Base-by-base conservation (phyloP, 768 basidiomycete genomes). In the Butyriboletus loyo region DNA sequence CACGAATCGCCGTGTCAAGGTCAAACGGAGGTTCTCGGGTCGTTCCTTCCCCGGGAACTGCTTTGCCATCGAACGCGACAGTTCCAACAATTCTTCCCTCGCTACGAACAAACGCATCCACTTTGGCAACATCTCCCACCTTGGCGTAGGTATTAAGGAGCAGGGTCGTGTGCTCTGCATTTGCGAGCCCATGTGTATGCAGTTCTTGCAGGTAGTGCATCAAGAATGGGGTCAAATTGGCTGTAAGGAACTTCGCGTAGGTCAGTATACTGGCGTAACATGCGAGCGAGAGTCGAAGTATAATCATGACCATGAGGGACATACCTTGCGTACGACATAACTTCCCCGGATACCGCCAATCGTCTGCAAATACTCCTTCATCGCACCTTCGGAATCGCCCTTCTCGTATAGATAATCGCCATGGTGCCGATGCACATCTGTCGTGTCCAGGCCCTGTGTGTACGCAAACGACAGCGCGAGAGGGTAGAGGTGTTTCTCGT, bases 61-160 rank as follows among this genome's bases (percentile, higher is more conserved):
- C 43, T 30, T 49, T 66, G 0, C 58, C 57, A 32, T 59, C 66
- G 17, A 62, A 58, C 4, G 56, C 52, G 15, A 51, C 48, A 3
- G 49, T 48, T 4, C 62, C 62, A 1, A 69, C 63, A 15, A 81
- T 75, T 38, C 77, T 73, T 1, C 89, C 85, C 65, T 93, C 92
- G 3, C 91, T 86, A 68, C 89, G 92, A 73, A 99, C 90, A 69
- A 99, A 99, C 53, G 78, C 83, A 61, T 98, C 92, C 2, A 98
- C 80, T 13, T 93, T 85, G 2, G 83, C 69, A 15, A 93, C 85
- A 61, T 99, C 97, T 54, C 93, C 92, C 21, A 97, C 86, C 66
- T 98, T 98, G 46, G 97, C 97, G 71, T 97, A 98, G 7, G 95
- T 94, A 66, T 98, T 98, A 24, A 99, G 82, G 4, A 99, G 80